phyloP scores from a whole-genome alignment of 176 grass and related monocot species.

The Eremochloa ophiuroides region DNA sequence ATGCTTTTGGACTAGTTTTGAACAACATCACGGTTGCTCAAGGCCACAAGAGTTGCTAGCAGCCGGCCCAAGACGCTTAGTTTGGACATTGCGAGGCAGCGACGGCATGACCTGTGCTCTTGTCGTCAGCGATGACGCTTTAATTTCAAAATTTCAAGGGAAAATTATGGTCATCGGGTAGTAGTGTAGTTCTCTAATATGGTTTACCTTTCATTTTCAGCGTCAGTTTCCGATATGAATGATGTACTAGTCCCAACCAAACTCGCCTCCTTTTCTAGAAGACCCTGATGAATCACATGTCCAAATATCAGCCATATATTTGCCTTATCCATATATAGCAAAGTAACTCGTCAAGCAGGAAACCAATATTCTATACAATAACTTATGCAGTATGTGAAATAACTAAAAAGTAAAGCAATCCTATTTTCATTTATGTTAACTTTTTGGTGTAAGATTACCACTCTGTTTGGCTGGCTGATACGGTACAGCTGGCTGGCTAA shows the following conservation, averaged over 20 bases:
- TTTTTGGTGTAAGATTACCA: not conserved
- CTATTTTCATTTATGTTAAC: not conserved
- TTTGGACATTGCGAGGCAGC: not conserved
- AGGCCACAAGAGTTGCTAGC: not conserved
- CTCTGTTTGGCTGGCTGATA: no score
- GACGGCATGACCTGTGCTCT: not conserved
- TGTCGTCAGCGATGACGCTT: not conserved
- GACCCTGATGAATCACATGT: not conserved
- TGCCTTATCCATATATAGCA: not conserved
- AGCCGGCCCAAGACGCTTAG: not conserved
- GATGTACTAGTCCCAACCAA: slow-evolving; percentile 5
- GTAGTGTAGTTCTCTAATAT: not conserved
- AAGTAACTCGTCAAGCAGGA: not conserved
- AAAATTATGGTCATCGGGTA: not conserved
- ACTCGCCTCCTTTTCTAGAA: slow-evolving; percentile 1
- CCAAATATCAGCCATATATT: slow-evolving; percentile 8
- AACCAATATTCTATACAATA: not conserved
- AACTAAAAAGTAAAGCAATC: not conserved
- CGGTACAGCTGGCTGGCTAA: no score
- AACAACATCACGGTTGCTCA: no score
- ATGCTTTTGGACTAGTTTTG: no score
- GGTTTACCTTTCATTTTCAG: slow-evolving; percentile 38
- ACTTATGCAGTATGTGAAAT: not conserved
- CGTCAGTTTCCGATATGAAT: not conserved
- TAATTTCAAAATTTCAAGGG: not conserved